These are phyloP conservation scores for Cryptococcus sp. DNA, from an alignment of 1,284 basidiomycete genomes.

Conservation along the genomic window DNA sequence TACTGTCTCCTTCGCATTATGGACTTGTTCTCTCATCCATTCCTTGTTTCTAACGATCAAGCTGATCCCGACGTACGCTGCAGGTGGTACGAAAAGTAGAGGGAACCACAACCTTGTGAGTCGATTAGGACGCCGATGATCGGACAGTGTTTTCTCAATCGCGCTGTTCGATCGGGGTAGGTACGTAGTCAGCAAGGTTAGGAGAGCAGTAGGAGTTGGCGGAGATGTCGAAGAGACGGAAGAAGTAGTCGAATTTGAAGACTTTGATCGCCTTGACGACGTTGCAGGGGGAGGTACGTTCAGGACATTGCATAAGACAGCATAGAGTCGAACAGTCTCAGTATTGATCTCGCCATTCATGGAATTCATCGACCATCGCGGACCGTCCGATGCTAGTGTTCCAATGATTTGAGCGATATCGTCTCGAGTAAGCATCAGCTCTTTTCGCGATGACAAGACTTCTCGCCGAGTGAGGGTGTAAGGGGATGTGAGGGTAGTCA, in stretches of 20 bases:
- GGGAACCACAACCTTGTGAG: constrained; percentile 47
- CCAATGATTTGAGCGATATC: constrained; percentile 33
- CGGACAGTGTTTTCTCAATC: constrained; percentile 18
- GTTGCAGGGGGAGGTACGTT: constrained; percentile 19
- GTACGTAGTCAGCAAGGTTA: constrained; percentile 27
- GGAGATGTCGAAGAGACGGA: background rate
- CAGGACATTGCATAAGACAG: constrained; percentile 32
- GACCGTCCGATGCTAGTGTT: constrained; percentile 37
- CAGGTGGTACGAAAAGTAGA: constrained; percentile 43
- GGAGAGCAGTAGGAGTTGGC: constrained; percentile 25
- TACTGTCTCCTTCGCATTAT: constrained; percentile 65
- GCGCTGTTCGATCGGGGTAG: constrained; percentile 23
- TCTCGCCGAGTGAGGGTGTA: constrained; percentile 41
- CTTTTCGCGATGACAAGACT: constrained; percentile 31
- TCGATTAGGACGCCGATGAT: constrained; percentile 35
- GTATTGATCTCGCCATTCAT: constrained; percentile 14
- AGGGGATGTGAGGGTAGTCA: constrained; percentile 36
- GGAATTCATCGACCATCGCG: constrained; percentile 22
- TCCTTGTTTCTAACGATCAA: constrained; percentile 36
- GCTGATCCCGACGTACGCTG: constrained; percentile 21
- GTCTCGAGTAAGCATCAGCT: constrained; percentile 29
- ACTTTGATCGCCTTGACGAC: constrained; percentile 11
- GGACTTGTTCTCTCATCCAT: constrained; percentile 53
- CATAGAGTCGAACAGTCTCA: constrained; percentile 39
- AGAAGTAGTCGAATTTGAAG: constrained; percentile 3